Percentiles rank a stretch among this genome's conserved stretches.
Evolutionary conservation across 1,284 basidiomycete genomes (phyloP).

Genomic region (Psilocybe mexicana): DNA sequence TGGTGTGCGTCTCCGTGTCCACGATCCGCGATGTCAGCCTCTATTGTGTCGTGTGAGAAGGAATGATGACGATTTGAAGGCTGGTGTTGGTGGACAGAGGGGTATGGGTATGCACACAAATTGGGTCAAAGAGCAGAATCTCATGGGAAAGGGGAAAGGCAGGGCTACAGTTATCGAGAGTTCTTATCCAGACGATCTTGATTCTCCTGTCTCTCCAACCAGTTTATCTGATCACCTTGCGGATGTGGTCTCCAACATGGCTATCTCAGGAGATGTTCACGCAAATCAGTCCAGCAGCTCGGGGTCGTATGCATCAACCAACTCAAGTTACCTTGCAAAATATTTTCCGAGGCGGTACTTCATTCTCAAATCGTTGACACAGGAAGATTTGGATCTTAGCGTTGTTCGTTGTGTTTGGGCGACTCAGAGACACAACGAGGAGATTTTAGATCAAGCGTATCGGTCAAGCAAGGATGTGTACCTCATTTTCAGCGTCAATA

Average conservation of each 20-base stretch:
- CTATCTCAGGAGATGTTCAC: conserved; percentile 28
- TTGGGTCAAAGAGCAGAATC: conserved; percentile 71
- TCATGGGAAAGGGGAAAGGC: conserved; percentile 26
- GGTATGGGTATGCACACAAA: conserved; percentile 82
- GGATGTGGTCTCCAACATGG: conserved; percentile 30
- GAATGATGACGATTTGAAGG: conserved; percentile 84
- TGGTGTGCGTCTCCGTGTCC: conserved; percentile 62
- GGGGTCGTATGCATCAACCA: conserved; percentile 68
- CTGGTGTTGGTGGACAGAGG: conserved; percentile 90
- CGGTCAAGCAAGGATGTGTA: conserved; percentile 85
- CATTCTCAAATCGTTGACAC: conserved; percentile 87
- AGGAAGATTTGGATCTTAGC: conserved; percentile 85
- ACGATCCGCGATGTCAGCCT: conserved; percentile 73
- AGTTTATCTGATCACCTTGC: conserved; percentile 33
- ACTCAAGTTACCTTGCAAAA: conserved; percentile 68
- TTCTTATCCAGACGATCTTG: conserved; percentile 21
- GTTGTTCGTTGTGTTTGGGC: conserved; percentile 86
- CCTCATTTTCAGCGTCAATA: conserved; percentile 91
- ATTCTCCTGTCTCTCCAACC: conserved; percentile 22
- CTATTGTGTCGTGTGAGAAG: conserved; percentile 86
- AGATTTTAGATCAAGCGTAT: conserved; percentile 86
- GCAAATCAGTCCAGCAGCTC: conserved; percentile 60
- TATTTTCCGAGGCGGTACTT: conserved; percentile 90
- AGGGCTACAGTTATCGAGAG: conserved; percentile 22
- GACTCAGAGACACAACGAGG: conserved; percentile 93